Evolutionary conservation across 768 basidiomycete genomes (phyloP).

Genomic region (Inosperma sp.): DNA sequence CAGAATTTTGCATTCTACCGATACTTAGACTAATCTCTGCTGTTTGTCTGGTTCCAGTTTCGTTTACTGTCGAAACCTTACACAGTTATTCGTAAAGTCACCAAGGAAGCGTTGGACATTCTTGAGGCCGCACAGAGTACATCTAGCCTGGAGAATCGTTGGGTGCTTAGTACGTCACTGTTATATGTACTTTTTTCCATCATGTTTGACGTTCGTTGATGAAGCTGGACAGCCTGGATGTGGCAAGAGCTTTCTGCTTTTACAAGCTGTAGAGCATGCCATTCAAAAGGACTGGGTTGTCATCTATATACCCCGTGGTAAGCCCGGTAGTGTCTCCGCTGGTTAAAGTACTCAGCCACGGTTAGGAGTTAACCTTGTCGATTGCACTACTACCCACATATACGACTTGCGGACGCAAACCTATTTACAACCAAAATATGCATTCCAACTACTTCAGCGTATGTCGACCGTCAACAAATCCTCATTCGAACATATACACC

Average conservation of each 20-base stretch:
- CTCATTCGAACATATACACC: conserved; percentile 39
- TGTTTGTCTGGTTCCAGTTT: conserved; percentile 39
- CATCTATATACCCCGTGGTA: conserved; percentile 79
- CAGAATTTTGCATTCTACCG: not conserved
- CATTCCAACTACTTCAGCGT: conserved; percentile 59
- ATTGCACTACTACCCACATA: conserved; percentile 65
- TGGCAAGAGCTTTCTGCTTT: conserved; percentile 75
- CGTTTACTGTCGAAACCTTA: conserved; percentile 65
- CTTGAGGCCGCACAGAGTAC: conserved; percentile 47
- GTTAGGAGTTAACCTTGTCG: conserved; percentile 49
- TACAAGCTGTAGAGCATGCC: conserved; percentile 74
- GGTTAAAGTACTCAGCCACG: not conserved
- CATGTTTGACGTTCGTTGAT: conserved; percentile 11
- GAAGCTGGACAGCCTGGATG: conserved; percentile 71
- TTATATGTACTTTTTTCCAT: not conserved
- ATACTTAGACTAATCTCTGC: not conserved
- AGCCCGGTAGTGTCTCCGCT: conserved; percentile 9
- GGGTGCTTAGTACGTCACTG: conserved; percentile 58
- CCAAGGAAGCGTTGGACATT: conserved; percentile 48
- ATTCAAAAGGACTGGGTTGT: conserved; percentile 69
- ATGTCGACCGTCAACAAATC: conserved; percentile 55
- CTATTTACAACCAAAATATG: conserved; percentile 66
- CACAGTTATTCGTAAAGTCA: conserved; percentile 66
- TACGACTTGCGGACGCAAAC: conserved; percentile 76
- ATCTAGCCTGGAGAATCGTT: conserved; percentile 49